Evolutionary conservation across 176 grass and related monocot species (phyloP).

Genomic region (Musa acuminata): DNA sequence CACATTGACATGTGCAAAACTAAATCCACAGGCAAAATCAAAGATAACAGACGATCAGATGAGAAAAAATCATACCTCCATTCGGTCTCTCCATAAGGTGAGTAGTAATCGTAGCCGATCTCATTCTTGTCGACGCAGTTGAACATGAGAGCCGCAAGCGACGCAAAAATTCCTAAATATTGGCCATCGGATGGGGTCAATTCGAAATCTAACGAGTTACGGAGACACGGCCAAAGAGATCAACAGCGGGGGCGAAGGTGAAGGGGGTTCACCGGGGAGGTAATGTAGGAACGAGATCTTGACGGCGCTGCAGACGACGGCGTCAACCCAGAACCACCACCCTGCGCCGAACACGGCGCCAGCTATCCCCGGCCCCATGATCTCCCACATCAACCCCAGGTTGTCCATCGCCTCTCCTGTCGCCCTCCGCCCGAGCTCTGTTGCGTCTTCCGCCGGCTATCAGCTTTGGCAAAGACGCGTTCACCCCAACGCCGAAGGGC

Average conservation of each 20-base stretch:
- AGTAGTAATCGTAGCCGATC: slow-evolving; percentile 36
- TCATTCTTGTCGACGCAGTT: slow-evolving; percentile 42
- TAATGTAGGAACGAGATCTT: slow-evolving; percentile 86
- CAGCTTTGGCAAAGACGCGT: too few relatives aligned
- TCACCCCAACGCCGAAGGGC: too few relatives aligned
- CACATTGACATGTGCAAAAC: neutral
- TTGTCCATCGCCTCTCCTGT: slow-evolving; percentile 44
- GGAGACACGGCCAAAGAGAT: neutral
- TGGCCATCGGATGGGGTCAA: slow-evolving; percentile 1
- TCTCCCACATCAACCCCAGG: slow-evolving; percentile 64
- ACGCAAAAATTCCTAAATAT: slow-evolving; percentile 52
- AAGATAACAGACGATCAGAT: too few relatives aligned
- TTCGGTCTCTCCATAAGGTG: slow-evolving; percentile 55
- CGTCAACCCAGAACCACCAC: slow-evolving; percentile 99
- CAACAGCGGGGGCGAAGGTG: neutral
- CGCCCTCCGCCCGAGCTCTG: neutral
- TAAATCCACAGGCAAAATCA: neutral
- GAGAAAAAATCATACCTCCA: neutral
- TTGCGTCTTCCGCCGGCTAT: too few relatives aligned
- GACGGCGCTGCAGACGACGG: slow-evolving; percentile 82
- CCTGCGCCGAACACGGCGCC: slow-evolving; percentile 87
- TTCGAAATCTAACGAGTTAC: neutral
- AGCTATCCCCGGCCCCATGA: slow-evolving; percentile 73
- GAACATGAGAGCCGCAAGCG: slow-evolving; percentile 74
- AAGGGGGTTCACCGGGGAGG: slow-evolving; percentile 52